phyloP scores from a whole-genome alignment of 2,329 filamentous ascomycete genomes.

The Chaetothyriales sp. region DNA sequence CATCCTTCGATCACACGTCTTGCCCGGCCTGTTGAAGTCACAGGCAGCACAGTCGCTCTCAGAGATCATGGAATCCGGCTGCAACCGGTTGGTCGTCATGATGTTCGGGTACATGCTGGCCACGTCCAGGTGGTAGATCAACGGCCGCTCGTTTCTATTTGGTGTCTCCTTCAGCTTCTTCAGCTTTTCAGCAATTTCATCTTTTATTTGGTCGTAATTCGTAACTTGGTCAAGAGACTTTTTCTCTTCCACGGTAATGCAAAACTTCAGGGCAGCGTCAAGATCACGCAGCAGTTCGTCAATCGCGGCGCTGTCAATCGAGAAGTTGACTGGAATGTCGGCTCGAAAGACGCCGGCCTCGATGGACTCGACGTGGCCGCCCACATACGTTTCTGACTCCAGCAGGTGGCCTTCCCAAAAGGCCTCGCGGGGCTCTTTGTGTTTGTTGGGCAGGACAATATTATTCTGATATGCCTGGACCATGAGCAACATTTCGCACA shows the following conservation, averaged over 20 bases:
- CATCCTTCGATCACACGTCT: conserved; percentile 85
- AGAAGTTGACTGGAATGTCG: conserved; percentile 89
- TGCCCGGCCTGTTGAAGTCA: conserved; percentile 94
- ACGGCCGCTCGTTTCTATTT: conserved; percentile 66
- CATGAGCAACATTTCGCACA: conserved; percentile 99
- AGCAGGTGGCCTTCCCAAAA: conserved; percentile 96
- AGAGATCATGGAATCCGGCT: conserved; percentile 97
- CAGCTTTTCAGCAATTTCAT: conserved; percentile 60
- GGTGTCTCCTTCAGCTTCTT: conserved; percentile 63
- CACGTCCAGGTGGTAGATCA: conserved; percentile 96
- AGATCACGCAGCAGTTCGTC: conserved; percentile 78
- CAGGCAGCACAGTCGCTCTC: conserved; percentile 94
- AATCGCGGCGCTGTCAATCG: conserved; percentile 72
- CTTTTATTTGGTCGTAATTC: conserved; percentile 73
- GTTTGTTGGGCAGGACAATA: conserved; percentile 92
- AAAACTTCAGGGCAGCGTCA: conserved; percentile 78
- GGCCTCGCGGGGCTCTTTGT: conserved; percentile 73
- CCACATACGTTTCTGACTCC: conserved; percentile 95
- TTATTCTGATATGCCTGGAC: conserved; percentile 87
- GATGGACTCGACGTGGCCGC: conserved; percentile 97
- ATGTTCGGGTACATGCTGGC: conserved; percentile 99
- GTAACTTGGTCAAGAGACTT: conserved; percentile 64
- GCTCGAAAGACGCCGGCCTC: conserved; percentile 93
- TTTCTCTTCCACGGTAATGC: conserved; percentile 68
- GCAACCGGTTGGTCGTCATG: conserved; percentile 96